Conservation (phyloP, 177 flowering plant species). For the Vitis hybrid region DNA sequence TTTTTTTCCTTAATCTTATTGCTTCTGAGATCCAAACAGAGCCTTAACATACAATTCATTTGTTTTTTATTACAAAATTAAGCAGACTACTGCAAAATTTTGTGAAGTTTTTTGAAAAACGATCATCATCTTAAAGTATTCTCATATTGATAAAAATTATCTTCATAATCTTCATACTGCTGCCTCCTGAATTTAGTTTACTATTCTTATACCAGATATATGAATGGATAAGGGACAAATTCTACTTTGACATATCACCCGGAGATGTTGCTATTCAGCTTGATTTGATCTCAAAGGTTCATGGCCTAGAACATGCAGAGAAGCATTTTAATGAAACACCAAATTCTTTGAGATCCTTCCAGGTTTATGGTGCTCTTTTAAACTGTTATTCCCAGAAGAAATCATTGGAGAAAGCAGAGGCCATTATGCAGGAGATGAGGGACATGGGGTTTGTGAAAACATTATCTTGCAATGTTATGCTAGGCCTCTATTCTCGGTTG, state of each 20-base stretch:
- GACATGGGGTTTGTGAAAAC: conserved; percentile 15
- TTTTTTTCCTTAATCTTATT: no score
- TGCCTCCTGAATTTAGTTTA: background rate
- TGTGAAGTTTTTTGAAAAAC: no score
- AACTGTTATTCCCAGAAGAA: conserved; percentile 24
- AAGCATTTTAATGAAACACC: conserved; percentile 22
- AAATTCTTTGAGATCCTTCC: background rate
- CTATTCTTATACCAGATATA: conserved; percentile 23
- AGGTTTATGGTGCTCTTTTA: conserved; percentile 30
- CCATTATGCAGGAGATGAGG: conserved; percentile 32
- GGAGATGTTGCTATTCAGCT: conserved; percentile 24
- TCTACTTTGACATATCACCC: conserved; percentile 4
- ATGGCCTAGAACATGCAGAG: conserved; percentile 32
- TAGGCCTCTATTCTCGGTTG: conserved; percentile 32
- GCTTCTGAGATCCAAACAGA: no score
- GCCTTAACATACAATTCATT: no score
- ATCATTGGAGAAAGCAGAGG: conserved; percentile 39
- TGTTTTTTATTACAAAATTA: no score
- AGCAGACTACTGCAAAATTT: no score
- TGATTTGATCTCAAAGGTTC: conserved; percentile 31
- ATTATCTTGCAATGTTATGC: conserved; percentile 38
- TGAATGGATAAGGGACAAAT: conserved; percentile 27
- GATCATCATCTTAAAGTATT: no score
- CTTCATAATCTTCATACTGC: no score
- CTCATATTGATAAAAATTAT: background rate